A percentile compares a stretch with the other conserved stretches of the same genome.
Evolutionary conservation across 164 flowering plant genomes (phyloP).

Genomic region (Tetracentron sinense): DNA sequence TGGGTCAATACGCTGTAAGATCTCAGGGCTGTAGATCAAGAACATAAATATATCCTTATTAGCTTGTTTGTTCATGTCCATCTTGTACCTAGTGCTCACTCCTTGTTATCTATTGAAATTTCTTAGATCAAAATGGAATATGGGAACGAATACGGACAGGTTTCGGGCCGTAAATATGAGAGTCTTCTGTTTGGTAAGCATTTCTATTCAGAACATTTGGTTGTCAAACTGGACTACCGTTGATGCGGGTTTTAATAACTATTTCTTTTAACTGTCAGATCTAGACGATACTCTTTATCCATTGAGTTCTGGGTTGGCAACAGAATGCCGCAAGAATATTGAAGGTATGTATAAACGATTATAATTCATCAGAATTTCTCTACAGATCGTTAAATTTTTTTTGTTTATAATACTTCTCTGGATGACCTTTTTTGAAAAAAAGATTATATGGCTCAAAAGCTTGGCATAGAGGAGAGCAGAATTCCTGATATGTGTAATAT

Average conservation of each 20-base stretch:
- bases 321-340: conserved; percentile 48
- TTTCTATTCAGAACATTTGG: background rate
- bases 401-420: background rate
- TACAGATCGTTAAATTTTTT: background rate
- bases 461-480: conserved; percentile 58
- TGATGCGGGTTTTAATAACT: background rate
- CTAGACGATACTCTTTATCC: conserved; percentile 87
- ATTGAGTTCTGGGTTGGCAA: conserved; percentile 55
- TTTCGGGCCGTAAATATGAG: conserved; percentile 40
- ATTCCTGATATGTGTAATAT: conserved; percentile 44
- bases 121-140: conserved; percentile 37
- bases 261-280: conserved; percentile 36
- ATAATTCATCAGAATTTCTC: background rate
- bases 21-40: no score
- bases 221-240: background rate
- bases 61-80: no score
- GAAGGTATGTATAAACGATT: conserved; percentile 39
- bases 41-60: no score
- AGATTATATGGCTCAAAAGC: conserved; percentile 75
- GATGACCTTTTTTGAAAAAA: conserved; percentile 1
- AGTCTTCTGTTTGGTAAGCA: conserved; percentile 70
- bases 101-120: conserved; percentile 1
- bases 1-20: no score
- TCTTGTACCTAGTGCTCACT: background rate
- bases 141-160: conserved; percentile 22